A percentile compares a stretch with the other conserved stretches of the same genome.
These are phyloP conservation scores for Solanum hybrid DNA, from an alignment of 305 asterid species.

Conservation along the genomic window DNA sequence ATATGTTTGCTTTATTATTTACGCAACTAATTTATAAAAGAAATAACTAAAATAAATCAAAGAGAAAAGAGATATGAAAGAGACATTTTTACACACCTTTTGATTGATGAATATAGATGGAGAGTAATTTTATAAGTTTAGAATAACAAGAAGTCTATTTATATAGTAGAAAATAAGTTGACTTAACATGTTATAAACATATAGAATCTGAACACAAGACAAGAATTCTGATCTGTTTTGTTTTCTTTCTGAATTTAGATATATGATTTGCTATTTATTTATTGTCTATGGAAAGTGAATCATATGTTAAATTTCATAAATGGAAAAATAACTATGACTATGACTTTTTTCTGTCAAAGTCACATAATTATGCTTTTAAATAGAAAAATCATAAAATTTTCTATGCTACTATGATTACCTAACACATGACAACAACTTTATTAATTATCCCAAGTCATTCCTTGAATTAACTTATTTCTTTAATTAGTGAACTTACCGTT, in stretches of 20 bases:
- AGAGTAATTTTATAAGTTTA: neutral
- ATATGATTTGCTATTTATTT: neutral
- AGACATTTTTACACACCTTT: neutral
- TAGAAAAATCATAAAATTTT: too few relatives aligned
- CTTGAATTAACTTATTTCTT: too few relatives aligned
- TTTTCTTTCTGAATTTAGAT: neutral
- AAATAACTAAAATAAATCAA: neutral
- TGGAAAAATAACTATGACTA: neutral
- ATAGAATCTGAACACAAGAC: neutral
- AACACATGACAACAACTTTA: too few relatives aligned
- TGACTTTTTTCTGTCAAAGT: too few relatives aligned
- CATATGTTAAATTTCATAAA: neutral
- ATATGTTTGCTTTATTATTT: neutral
- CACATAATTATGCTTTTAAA: too few relatives aligned
- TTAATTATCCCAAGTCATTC: too few relatives aligned
- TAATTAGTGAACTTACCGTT: too few relatives aligned
- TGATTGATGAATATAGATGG: neutral
- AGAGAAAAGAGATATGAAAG: neutral
- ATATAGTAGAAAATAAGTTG: too few relatives aligned
- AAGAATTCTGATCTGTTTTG: neutral
- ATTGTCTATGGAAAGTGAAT: neutral
- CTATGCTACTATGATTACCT: neutral
- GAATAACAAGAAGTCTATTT: neutral
- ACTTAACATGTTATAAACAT: neutral
- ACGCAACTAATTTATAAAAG: neutral